Conservation (phyloP, 495 filamentous ascomycete genomes). For the Trichoderma parareesei region DNA sequence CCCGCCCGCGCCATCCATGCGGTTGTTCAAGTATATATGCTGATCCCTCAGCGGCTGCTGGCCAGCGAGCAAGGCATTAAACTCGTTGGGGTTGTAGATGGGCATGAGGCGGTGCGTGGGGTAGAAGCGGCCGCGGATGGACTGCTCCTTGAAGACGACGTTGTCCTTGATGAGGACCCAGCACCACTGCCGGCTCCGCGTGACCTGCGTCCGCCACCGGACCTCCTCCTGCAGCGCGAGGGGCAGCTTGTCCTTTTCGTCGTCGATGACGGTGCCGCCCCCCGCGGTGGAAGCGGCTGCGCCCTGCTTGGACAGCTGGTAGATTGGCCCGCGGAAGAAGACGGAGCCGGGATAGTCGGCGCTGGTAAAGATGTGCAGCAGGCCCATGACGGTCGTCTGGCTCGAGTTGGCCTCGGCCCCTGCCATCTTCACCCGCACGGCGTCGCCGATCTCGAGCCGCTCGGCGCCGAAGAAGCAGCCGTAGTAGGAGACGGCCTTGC, state of each 20-base stretch:
- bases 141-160: conserved; percentile 5
- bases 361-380: conserved; percentile 6
- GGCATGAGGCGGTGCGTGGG: conserved; percentile 14
- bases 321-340: conserved; percentile 12
- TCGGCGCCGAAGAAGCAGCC: conserved; percentile 14
- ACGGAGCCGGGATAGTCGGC: conserved; percentile 9
- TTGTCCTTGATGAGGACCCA: conserved; percentile 10
- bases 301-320: not conserved
- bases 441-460: conserved; percentile 14
- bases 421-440: conserved; percentile 6
- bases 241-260: conserved; percentile 5
- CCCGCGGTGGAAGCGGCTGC: no score
- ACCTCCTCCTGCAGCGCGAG: conserved; percentile 12
- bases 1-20: conserved; percentile 9
- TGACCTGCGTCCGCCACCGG: conserved; percentile 5
- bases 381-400: conserved; percentile 2
- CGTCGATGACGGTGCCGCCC: not conserved
- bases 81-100: conserved; percentile 1
- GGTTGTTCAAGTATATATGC: conserved; percentile 12
- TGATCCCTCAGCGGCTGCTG: conserved; percentile 4
- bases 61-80: not conserved
- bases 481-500: conserved; percentile 5
- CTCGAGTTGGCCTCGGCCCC: not conserved
- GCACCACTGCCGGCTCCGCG: not conserved
- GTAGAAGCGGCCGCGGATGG: conserved; percentile 13